A percentile compares a stretch with the other conserved stretches of the same genome.
Conservation (phyloP, 1,139 yeast genomes). For the Candida buenavistaensis region DNA sequence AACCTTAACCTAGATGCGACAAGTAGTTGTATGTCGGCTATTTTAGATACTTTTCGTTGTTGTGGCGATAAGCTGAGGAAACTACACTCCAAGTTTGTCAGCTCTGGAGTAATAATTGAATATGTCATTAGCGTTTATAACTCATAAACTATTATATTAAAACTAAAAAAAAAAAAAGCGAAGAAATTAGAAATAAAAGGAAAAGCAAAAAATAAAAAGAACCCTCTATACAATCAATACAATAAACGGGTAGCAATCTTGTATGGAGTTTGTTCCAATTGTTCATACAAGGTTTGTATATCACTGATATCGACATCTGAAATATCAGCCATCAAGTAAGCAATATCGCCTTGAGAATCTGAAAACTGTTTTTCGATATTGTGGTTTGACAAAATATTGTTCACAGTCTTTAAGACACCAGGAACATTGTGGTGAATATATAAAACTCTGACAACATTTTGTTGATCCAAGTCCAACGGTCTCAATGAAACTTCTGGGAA, state of each 20-base stretch:
- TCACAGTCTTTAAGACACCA: conserved; percentile 96
- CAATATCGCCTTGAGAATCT: conserved; percentile 93
- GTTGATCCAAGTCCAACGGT: conserved; percentile 85
- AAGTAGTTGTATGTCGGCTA: too few relatives aligned
- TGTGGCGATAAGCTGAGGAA: too few relatives aligned
- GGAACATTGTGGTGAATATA: conserved; percentile 98
- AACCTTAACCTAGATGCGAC: too few relatives aligned
- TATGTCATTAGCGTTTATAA: too few relatives aligned
- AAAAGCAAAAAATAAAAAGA: too few relatives aligned
- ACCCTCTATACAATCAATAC: conserved; percentile 45
- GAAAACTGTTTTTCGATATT: conserved; percentile 97
- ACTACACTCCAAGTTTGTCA: too few relatives aligned
- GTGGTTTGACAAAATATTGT: conserved; percentile 91
- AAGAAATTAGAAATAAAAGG: too few relatives aligned
- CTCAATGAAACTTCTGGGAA: conserved; percentile 98
- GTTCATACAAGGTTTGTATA: conserved; percentile 81
- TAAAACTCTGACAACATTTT: conserved; percentile 86
- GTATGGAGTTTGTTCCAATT: conserved; percentile 87
- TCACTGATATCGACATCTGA: conserved; percentile 81
- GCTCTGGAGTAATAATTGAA: too few relatives aligned
- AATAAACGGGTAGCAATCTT: conserved; percentile 89
- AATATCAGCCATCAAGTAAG: conserved; percentile 97
- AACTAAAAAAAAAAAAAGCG: too few relatives aligned
- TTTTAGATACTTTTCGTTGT: too few relatives aligned
- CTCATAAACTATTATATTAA: too few relatives aligned